phyloP scores from a whole-genome alignment of 345 rosid genomes.

The Sisymbrium altissimum region DNA sequence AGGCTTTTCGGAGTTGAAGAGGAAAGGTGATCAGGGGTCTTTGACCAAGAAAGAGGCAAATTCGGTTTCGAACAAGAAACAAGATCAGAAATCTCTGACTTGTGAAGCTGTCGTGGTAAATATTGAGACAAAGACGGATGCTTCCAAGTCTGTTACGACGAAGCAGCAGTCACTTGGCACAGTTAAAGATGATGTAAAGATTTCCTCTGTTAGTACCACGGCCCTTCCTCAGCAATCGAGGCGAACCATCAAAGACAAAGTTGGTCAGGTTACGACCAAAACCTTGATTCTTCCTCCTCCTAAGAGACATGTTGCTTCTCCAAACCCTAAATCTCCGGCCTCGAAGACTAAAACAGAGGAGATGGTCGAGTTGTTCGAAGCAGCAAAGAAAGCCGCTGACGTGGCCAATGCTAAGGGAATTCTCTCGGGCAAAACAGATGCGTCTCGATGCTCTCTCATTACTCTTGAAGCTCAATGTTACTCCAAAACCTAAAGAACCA shows the following conservation, averaged over 20 bases:
- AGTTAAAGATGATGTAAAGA: too few relatives aligned
- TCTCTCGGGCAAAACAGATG: neutral
- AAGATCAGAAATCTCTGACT: neutral
- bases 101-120: neutral
- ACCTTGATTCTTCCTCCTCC: too few relatives aligned
- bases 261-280: too few relatives aligned
- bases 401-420: conserved; percentile 6
- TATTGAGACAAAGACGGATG: neutral
- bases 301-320: too few relatives aligned
- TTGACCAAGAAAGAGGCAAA: neutral
- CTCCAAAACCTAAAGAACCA: neutral
- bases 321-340: too few relatives aligned
- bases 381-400: conserved; percentile 23
- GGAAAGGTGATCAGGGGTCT: neutral
- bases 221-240: too few relatives aligned
- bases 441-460: neutral
- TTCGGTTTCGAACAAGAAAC: neutral
- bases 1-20: neutral
- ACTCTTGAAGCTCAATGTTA: neutral
- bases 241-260: too few relatives aligned
- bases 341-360: neutral
- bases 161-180: too few relatives aligned
- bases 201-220: too few relatives aligned
- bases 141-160: neutral
- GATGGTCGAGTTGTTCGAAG: neutral